These are phyloP conservation scores for Aspergillus melleus DNA, from an alignment of 2,329 filamentous ascomycete genomes.

Conservation along the genomic window DNA sequence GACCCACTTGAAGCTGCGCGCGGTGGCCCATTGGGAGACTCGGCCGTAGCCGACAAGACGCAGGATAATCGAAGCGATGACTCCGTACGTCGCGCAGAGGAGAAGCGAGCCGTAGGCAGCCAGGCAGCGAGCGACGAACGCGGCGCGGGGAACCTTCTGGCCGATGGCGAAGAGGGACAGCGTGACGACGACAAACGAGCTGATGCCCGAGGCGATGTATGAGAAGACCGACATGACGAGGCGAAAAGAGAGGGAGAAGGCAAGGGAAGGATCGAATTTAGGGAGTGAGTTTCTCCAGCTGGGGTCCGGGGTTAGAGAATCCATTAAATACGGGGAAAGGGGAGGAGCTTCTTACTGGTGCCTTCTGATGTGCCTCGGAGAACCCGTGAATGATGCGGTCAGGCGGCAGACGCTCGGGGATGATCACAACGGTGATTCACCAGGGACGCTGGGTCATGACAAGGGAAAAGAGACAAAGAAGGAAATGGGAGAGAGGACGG, in stretches of 20 bases:
- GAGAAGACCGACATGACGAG: conserved; percentile 63
- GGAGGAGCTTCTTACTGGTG: conserved; percentile 1
- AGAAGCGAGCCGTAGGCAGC: conserved; percentile 48
- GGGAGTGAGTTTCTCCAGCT: background rate
- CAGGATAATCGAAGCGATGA: conserved; percentile 69
- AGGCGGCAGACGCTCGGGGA: conserved; percentile 12
- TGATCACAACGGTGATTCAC: conserved; percentile 9
- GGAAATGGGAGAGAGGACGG: background rate
- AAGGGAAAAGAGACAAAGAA: background rate
- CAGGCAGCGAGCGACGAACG: conserved; percentile 49
- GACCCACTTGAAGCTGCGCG: conserved; percentile 72
- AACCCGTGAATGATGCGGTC: conserved; percentile 15
- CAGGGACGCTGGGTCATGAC: conserved; percentile 16
- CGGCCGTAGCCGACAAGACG: conserved; percentile 70
- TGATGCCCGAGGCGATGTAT: conserved; percentile 58
- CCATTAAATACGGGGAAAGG: background rate
- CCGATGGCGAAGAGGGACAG: conserved; percentile 48
- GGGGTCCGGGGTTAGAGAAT: background rate
- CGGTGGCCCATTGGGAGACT: conserved; percentile 82
- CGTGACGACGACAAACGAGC: conserved; percentile 64
- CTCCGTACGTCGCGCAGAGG: conserved; percentile 68
- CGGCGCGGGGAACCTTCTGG: conserved; percentile 43
- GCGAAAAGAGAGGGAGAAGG: background rate
- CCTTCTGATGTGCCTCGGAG: conserved; percentile 2
- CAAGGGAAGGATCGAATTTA: background rate